Evolutionary conservation across 371 early-diverging fungal genomes (phyloP).

Genomic region (Mortierella sp.): DNA sequence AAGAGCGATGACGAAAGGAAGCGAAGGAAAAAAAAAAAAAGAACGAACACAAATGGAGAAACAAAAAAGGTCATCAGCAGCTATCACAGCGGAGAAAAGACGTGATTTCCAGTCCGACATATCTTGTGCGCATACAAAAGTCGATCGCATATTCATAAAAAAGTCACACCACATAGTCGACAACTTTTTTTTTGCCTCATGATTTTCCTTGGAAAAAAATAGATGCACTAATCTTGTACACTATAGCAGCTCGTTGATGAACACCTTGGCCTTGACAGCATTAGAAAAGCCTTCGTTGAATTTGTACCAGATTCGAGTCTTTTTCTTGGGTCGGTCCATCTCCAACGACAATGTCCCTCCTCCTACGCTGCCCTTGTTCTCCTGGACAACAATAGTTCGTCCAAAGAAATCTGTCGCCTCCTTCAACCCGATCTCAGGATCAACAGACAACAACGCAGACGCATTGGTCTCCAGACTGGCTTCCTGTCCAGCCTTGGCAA

Average conservation of each 20-base stretch:
- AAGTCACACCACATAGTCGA: background rate
- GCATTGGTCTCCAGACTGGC: constrained; percentile 16
- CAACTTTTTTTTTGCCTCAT: background rate
- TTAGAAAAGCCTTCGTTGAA: constrained; percentile 93
- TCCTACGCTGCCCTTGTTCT: constrained; percentile 2
- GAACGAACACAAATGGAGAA: background rate
- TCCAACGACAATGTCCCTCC: background rate
- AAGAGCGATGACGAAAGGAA: constrained; percentile 15
- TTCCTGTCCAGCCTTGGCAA: constrained; percentile 13
- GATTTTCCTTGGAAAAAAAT: background rate
- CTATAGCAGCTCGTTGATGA: constrained; percentile 50
- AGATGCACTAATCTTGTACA: background rate
- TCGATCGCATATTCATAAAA: background rate
- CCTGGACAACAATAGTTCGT: constrained; percentile 58
- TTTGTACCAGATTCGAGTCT: constrained; percentile 69
- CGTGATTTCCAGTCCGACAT: background rate
- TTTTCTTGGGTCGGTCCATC: constrained; percentile 12
- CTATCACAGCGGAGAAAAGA: constrained; percentile 5
- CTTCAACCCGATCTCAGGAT: constrained; percentile 27
- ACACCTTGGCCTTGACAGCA: constrained; percentile 76
- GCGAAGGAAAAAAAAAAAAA: constrained; percentile 3
- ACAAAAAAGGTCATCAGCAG: background rate
- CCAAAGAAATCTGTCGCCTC: constrained; percentile 78
- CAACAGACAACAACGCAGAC: constrained; percentile 13
- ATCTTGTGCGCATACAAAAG: constrained; percentile 6